Conservation (phyloP, 164 flowering plant genomes). For the Magnolia kwangsiensis region DNA sequence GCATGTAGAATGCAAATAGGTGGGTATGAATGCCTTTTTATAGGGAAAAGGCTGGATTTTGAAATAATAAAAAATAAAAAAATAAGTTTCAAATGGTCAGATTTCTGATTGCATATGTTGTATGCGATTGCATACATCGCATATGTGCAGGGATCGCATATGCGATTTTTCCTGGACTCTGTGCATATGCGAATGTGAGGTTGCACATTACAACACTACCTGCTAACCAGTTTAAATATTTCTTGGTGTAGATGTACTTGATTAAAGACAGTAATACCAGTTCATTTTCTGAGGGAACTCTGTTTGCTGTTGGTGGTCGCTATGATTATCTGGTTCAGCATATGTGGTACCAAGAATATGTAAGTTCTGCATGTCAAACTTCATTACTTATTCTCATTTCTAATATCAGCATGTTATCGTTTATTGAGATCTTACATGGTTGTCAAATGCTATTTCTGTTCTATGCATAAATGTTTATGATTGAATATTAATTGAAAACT, state of each 20-base stretch:
- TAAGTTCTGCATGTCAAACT: slow-evolving; percentile 29
- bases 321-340: slow-evolving; percentile 79
- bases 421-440: neutral
- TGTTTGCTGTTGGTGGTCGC: slow-evolving; percentile 93
- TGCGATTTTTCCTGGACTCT: too few relatives aligned
- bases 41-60: too few relatives aligned
- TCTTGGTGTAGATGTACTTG: slow-evolving; percentile 49
- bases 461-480: neutral
- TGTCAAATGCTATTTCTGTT: neutral
- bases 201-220: too few relatives aligned
- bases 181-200: too few relatives aligned
- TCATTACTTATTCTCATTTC: slow-evolving; percentile 1
- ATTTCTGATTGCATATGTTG: too few relatives aligned
- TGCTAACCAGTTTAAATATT: slow-evolving; percentile 7
- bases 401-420: neutral
- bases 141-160: too few relatives aligned
- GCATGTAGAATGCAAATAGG: too few relatives aligned
- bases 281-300: slow-evolving; percentile 45
- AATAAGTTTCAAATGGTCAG: too few relatives aligned
- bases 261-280: slow-evolving; percentile 53
- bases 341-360: slow-evolving; percentile 57
- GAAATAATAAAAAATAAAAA: too few relatives aligned
- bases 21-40: too few relatives aligned
- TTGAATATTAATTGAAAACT: neutral
- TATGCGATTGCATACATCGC: too few relatives aligned